phyloP scores from a whole-genome alignment of 139 green algal genomes.

The Zygnema cylindricum region DNA sequence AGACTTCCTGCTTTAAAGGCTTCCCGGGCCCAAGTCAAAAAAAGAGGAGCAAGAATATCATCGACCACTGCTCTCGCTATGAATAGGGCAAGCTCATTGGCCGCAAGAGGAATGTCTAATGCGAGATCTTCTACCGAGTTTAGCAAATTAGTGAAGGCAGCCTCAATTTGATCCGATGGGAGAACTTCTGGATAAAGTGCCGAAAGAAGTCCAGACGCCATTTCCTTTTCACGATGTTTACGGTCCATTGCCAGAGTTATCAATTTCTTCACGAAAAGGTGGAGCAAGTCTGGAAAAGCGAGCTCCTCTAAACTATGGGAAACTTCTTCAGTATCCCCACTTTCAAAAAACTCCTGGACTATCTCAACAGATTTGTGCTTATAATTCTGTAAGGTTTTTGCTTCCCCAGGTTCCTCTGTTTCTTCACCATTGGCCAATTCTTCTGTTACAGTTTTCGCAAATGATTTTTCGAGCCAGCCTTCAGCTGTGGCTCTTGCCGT shows the following conservation, averaged over 20 bases:
- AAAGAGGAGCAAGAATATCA: conserved; percentile 87
- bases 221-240: conserved; percentile 88
- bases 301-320: conserved; percentile 50
- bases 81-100: conserved; percentile 81
- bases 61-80: conserved; percentile 88
- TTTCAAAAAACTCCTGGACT: conserved; percentile 48
- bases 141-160: conserved; percentile 62
- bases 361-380: conserved; percentile 31
- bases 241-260: conserved; percentile 75
- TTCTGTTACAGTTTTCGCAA: background rate
- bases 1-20: background rate
- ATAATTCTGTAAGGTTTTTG: conserved; percentile 16
- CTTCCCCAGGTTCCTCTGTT: background rate
- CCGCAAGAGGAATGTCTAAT: conserved; percentile 87
- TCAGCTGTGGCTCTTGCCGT: conserved; percentile 24
- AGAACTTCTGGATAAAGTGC: conserved; percentile 79
- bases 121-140: conserved; percentile 77
- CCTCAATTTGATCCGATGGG: background rate
- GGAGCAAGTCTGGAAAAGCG: conserved; percentile 33
- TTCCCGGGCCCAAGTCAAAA: conserved; percentile 69
- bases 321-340: conserved; percentile 45
- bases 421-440: background rate
- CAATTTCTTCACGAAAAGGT: conserved; percentile 57
- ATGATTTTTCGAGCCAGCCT: conserved; percentile 37
- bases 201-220: conserved; percentile 80